Percentiles rank a stretch among this genome's conserved stretches.
phyloP scores from a whole-genome alignment of 306 rosid species.

The Elaeagnus macrophylla region DNA sequence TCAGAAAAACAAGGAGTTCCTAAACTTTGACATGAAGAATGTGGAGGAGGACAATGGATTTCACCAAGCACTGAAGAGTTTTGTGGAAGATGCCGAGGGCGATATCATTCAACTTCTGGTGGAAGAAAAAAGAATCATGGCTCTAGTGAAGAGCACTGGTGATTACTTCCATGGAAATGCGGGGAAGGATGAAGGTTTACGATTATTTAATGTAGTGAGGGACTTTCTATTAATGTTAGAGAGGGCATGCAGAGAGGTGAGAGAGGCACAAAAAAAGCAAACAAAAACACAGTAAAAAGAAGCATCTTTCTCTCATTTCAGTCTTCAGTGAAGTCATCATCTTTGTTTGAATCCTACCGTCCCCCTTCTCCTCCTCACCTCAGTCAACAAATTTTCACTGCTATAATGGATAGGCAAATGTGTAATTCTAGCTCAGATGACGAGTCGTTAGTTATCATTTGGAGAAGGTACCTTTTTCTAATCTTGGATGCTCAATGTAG shows the following conservation, averaged over 20 bases:
- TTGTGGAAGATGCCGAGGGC: slow-evolving; percentile 56
- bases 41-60: slow-evolving; percentile 36
- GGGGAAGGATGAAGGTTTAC: slow-evolving; percentile 84
- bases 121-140: slow-evolving; percentile 81
- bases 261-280: slow-evolving; percentile 30
- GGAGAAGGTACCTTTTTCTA: no score
- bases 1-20: slow-evolving; percentile 44
- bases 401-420: slow-evolving; percentile 43
- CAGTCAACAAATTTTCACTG: slow-evolving; percentile 49
- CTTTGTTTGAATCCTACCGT: slow-evolving; percentile 31
- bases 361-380: slow-evolving; percentile 32
- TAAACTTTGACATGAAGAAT: slow-evolving; percentile 37
- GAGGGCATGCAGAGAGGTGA: slow-evolving; percentile 69
- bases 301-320: slow-evolving; percentile 22
- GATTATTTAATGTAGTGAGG: slow-evolving; percentile 61
- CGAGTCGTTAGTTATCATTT: no score
- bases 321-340: slow-evolving; percentile 10
- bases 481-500: no score
- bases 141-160: slow-evolving; percentile 71
- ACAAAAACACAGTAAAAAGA: slow-evolving; percentile 33
- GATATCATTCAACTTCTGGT: slow-evolving; percentile 42
- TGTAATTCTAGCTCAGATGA: slow-evolving; percentile 51
- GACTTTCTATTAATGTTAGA: slow-evolving; percentile 83
- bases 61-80: slow-evolving; percentile 38
- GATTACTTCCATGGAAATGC: slow-evolving; percentile 91